phyloP scores from a whole-genome alignment of 257 asterid genomes.

The Gentiana dahurica region DNA sequence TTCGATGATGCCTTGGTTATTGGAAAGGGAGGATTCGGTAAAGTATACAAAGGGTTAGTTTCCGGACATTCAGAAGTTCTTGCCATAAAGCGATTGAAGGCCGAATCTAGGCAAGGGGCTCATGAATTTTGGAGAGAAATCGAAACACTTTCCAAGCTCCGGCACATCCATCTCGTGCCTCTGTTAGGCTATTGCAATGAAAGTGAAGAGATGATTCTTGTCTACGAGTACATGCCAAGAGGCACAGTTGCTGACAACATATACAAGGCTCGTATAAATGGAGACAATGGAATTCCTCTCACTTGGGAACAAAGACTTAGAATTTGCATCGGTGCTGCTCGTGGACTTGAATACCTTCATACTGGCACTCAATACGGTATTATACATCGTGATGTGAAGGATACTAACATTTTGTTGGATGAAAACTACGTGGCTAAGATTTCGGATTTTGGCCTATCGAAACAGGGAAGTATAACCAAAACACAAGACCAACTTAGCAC shows the following conservation, averaged over 20 bases:
- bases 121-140: slow-evolving; percentile 6
- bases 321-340: too few species aligned
- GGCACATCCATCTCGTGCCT: too few species aligned
- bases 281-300: slow-evolving; percentile 1
- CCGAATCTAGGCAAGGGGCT: slow-evolving; percentile 7
- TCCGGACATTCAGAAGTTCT: slow-evolving; percentile 1
- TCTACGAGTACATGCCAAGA: not conserved
- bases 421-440: not conserved
- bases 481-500: slow-evolving; percentile 4
- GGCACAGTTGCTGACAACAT: not conserved
- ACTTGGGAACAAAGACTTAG: too few species aligned
- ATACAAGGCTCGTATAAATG: slow-evolving; percentile 1
- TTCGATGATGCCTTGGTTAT: slow-evolving; percentile 3
- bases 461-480: slow-evolving; percentile 5
- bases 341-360: too few species aligned
- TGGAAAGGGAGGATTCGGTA: slow-evolving; percentile 11
- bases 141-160: too few species aligned
- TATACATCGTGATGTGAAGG: too few species aligned
- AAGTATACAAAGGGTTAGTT: not conserved
- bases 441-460: slow-evolving; percentile 19
- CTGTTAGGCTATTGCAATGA: not conserved
- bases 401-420: too few species aligned
- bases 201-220: slow-evolving; percentile 10
- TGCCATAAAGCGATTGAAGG: not conserved
- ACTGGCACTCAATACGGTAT: too few species aligned